Evolutionary conservation across 257 asterid species (phyloP).

Genomic region (Verbascum thapsus): DNA sequence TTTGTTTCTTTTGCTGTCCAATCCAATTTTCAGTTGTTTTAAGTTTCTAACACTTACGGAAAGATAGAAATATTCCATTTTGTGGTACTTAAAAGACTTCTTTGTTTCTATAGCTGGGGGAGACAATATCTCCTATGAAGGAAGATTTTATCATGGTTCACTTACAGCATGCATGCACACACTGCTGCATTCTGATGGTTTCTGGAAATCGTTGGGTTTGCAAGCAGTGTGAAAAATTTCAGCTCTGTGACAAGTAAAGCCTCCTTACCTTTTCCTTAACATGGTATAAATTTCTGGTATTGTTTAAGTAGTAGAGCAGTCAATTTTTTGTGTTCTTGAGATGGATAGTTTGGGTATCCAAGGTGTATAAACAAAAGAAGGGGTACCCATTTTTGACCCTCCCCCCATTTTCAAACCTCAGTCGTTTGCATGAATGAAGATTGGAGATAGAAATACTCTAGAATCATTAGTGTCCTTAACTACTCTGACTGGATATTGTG

Average conservation of each 20-base stretch:
- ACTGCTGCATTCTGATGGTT: conserved; percentile 89
- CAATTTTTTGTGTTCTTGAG: conserved; percentile 13
- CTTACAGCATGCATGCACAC: conserved; percentile 84
- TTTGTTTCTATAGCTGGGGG: conserved; percentile 79
- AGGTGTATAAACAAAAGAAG: not conserved
- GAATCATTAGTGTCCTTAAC: not conserved
- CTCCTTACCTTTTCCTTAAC: conserved; percentile 22
- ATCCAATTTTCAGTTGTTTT: not conserved
- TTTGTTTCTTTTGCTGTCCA: not conserved
- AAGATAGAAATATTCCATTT: conserved; percentile 9
- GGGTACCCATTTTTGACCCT: not conserved
- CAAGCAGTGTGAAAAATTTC: conserved; percentile 80
- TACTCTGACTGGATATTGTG: not conserved
- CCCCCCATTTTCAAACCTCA: not conserved
- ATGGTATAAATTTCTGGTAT: conserved; percentile 9
- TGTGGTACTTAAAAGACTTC: conserved; percentile 21
- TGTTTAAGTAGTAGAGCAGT: not conserved
- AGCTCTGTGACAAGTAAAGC: conserved; percentile 82
- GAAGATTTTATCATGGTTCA: conserved; percentile 99
- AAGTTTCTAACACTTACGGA: not conserved
- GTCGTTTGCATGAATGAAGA: not conserved
- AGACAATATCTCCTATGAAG: conserved; percentile 89
- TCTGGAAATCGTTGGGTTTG: conserved; percentile 92
- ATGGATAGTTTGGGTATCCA: not conserved
- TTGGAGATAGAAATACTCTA: not conserved